These are phyloP conservation scores for Apiospora phragmitis DNA, from an alignment of 2,329 filamentous ascomycete species.

Conservation along the genomic window DNA sequence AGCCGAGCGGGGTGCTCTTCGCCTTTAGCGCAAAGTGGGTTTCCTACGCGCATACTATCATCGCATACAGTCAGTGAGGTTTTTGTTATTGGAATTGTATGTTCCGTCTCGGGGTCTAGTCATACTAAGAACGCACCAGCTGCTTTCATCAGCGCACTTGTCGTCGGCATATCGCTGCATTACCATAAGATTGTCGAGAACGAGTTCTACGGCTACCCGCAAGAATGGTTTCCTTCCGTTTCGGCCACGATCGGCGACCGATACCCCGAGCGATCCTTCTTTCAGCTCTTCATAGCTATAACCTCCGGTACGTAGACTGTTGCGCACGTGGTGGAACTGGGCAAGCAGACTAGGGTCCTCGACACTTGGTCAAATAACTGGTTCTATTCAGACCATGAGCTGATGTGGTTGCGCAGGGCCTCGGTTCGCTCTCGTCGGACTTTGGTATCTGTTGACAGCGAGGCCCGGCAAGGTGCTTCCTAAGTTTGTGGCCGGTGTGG, in stretches of 20 bases:
- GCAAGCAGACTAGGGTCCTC: background rate
- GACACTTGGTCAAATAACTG: background rate
- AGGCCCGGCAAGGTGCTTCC: conserved; percentile 73
- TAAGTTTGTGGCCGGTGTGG: conserved; percentile 76
- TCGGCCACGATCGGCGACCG: conserved; percentile 96
- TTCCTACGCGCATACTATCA: conserved; percentile 79
- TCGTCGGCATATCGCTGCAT: conserved; percentile 80
- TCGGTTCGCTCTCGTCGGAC: conserved; percentile 82
- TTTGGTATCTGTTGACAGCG: conserved; percentile 90
- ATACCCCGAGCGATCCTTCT: conserved; percentile 94
- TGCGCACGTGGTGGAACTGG: background rate
- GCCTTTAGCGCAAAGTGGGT: conserved; percentile 86
- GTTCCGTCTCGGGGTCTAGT: conserved; percentile 13
- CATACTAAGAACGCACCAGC: conserved; percentile 42
- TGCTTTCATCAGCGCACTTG: conserved; percentile 83
- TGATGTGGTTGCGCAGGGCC: conserved; percentile 59
- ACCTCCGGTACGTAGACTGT: conserved; percentile 68
- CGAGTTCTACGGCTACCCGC: conserved; percentile 89
- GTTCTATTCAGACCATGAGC: background rate
- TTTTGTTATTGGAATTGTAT: conserved; percentile 9
- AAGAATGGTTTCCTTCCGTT: conserved; percentile 96
- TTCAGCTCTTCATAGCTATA: conserved; percentile 95
- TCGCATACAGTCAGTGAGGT: conserved; percentile 71
- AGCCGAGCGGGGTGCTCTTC: conserved; percentile 59
- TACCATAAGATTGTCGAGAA: conserved; percentile 98